phyloP scores from a whole-genome alignment of 306 rosid genomes.

The Macrotyloma uniflorum region DNA sequence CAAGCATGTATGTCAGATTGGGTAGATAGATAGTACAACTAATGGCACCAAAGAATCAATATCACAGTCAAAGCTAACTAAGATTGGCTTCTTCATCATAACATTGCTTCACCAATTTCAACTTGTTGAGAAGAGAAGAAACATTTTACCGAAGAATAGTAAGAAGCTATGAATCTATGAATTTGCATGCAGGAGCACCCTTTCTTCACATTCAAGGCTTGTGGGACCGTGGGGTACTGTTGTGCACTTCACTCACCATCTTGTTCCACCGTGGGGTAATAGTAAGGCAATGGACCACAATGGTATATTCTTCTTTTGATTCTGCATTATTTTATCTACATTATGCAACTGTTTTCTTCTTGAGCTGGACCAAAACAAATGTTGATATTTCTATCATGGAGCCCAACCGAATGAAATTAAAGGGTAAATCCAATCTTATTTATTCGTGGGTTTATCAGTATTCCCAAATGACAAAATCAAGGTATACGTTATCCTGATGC shows the following conservation, averaged over 20 bases:
- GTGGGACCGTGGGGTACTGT: conserved; percentile 36
- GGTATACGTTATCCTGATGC: not conserved
- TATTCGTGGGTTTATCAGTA: conserved; percentile 8
- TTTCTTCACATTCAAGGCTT: conserved; percentile 28
- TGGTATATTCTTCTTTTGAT: conserved; percentile 42
- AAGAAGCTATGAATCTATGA: conserved; percentile 21
- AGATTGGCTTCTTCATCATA: conserved; percentile 15
- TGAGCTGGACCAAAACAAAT: conserved; percentile 27
- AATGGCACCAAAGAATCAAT: not conserved
- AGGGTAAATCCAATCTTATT: conserved; percentile 20
- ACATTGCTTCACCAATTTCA: not conserved
- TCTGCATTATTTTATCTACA: conserved; percentile 31
- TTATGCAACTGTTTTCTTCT: conserved; percentile 37
- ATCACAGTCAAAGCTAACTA: not conserved
- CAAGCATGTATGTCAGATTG: not conserved
- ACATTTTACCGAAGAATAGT: not conserved
- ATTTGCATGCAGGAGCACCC: not conserved
- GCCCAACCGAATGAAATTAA: conserved; percentile 38
- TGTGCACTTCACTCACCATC: conserved; percentile 39
- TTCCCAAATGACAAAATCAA: conserved; percentile 36
- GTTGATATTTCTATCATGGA: conserved; percentile 36
- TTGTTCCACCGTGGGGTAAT: conserved; percentile 11
- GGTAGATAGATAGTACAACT: not conserved
- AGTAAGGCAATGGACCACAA: conserved; percentile 43
- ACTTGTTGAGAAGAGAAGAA: not conserved